A percentile compares a stretch with the other conserved stretches of the same genome.
phyloP scores from a whole-genome alignment of 148 eudicot species.

The Rhododendron mucronatum region DNA sequence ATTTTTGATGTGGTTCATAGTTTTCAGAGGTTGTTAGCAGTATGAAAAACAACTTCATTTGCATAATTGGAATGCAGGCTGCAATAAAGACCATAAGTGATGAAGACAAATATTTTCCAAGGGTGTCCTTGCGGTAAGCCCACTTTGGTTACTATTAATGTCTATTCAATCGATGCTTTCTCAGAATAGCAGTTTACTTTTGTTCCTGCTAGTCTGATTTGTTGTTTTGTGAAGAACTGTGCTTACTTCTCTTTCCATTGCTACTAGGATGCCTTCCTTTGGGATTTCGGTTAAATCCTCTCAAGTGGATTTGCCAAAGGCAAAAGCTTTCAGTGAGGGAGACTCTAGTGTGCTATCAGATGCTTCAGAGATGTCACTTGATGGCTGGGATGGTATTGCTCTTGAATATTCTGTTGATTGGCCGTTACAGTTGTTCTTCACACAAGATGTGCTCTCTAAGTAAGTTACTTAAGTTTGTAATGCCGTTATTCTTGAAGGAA shows the following conservation, averaged over 20 bases:
- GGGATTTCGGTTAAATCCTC: constrained; percentile 62
- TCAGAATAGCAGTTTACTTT: neutral
- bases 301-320: constrained; percentile 54
- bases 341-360: constrained; percentile 45
- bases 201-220: neutral
- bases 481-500: neutral
- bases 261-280: constrained; percentile 66
- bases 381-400: constrained; percentile 96
- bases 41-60: neutral
- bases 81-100: constrained; percentile 86
- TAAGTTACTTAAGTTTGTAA: constrained; percentile 25
- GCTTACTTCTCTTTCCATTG: constrained; percentile 13
- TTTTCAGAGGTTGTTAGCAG: neutral
- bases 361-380: constrained; percentile 52
- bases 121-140: constrained; percentile 79
- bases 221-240: constrained; percentile 3
- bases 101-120: constrained; percentile 82
- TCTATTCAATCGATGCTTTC: constrained; percentile 10
- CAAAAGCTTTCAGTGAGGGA: constrained; percentile 52
- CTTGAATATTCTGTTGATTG: constrained; percentile 94
- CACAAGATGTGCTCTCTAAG: constrained; percentile 94
- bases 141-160: constrained; percentile 6
- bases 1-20: neutral
- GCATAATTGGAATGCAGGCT: constrained; percentile 52
- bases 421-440: constrained; percentile 90